Evolutionary conservation across 2,329 filamentous ascomycete genomes (phyloP), one percentile per base, ranked within the genome.

Genomic region (Celoporthe dispersa): DNA sequence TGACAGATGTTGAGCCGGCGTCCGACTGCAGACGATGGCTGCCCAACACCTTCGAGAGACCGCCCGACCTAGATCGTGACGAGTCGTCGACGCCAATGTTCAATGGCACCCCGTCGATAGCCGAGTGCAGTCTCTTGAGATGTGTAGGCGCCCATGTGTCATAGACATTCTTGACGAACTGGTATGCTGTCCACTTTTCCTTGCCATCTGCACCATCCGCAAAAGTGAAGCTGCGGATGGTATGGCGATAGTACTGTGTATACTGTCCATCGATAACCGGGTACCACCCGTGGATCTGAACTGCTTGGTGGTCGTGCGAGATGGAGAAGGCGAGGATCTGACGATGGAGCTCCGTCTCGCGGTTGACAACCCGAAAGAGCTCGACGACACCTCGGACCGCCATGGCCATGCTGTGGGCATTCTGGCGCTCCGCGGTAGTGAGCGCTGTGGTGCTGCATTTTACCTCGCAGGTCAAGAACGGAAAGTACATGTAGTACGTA

Each of bases 401-500:
- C n/a, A 83, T 66, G 3, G 79, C 79, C 78, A 81, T 82, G 73
- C 78, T 83, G 48, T 83, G 78, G 61, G 78, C 78, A 74, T 83
- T 82, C 74, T 82, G 78, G 64, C 79, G 76, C 70, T 82, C 79
- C 1, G 80, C 79, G 16, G 80, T 64, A 61, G 81, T 75, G 7
- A 83, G 80, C 3, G 1, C 7, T 28, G 51, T 14, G 8, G 7
- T 28, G n/a, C 7, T 3, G 71, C 80, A 84, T 74, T 85, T 84
- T 0, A 85, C 82, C 74, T 87, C 82, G 74, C 80, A 83, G 0
- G 81, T 80, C 0, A 87, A 76, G 72, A 86, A 87, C 3, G 83
- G 83, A 71, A 87, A 85, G 74, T 28, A 55, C 51, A 55, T 55
- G n/a, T 28, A 16, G 66, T 78, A 82, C 12, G 81, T 86, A 11